Conservation (phyloP, 2,329 filamentous ascomycete genomes). For the Rutstroemia sydowiana region DNA sequence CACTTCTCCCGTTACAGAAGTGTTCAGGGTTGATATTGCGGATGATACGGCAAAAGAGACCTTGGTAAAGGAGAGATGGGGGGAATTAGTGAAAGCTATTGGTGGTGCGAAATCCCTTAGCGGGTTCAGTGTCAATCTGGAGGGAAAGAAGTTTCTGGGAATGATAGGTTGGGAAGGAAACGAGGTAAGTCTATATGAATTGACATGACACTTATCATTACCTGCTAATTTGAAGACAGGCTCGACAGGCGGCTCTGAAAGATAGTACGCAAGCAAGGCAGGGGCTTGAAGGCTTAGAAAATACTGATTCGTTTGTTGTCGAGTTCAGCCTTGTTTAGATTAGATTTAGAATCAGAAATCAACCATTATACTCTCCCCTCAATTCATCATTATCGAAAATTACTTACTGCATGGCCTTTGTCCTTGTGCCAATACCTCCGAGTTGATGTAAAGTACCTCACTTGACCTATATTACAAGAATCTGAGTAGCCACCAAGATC, state of each 20-base stretch:
- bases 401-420: too few relatives aligned
- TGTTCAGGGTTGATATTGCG: not conserved
- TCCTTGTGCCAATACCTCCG: too few relatives aligned
- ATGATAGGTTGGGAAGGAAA: not conserved
- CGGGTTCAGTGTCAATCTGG: conserved; percentile 2
- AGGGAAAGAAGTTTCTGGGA: not conserved
- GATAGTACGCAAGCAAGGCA: not conserved
- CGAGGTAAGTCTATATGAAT: not conserved
- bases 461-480: too few relatives aligned
- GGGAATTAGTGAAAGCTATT: not conserved
- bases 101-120: not conserved
- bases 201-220: not conserved
- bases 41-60: not conserved
- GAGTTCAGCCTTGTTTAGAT: not conserved
- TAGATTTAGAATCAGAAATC: not conserved
- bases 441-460: too few relatives aligned
- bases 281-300: not conserved
- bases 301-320: not conserved
- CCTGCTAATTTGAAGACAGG: not conserved
- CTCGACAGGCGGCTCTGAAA: not conserved
- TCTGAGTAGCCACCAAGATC: too few relatives aligned
- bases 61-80: not conserved
- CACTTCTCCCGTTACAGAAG: not conserved
- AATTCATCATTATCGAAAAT: too few relatives aligned
- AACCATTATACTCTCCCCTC: not conserved